A percentile compares a stretch with the other conserved stretches of the same genome.
Evolutionary conservation across 345 rosid genomes (phyloP).

Genomic region (Arabis hirsuta): DNA sequence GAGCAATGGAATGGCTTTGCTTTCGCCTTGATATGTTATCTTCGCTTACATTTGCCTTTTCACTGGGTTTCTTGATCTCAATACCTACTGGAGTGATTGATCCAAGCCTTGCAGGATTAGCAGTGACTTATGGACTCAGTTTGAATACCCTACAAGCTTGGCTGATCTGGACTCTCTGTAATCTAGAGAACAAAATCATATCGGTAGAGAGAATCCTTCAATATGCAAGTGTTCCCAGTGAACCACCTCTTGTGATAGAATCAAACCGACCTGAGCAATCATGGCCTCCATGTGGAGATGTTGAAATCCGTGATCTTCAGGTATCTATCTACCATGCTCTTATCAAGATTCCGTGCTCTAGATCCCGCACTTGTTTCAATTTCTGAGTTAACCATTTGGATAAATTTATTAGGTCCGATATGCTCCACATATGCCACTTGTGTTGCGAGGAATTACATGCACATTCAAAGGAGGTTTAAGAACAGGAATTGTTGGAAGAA

Average conservation of each 20-base stretch:
- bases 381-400: slow-evolving; percentile 1
- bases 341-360: slow-evolving; percentile 3
- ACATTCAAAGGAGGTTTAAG: slow-evolving; percentile 75
- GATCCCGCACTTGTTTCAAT: not conserved
- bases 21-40: slow-evolving; percentile 76
- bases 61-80: slow-evolving; percentile 65
- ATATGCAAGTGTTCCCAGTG: slow-evolving; percentile 67
- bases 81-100: slow-evolving; percentile 63
- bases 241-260: slow-evolving; percentile 76
- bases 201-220: slow-evolving; percentile 90
- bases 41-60: slow-evolving; percentile 70
- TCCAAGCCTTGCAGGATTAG: slow-evolving; percentile 90
- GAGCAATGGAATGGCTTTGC: slow-evolving; percentile 88
- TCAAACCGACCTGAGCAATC: slow-evolving; percentile 52
- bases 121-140: slow-evolving; percentile 83
- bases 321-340: slow-evolving; percentile 41
- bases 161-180: slow-evolving; percentile 74
- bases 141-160: slow-evolving; percentile 69
- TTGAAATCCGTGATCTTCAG: slow-evolving; percentile 64
- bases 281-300: slow-evolving; percentile 76
- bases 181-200: slow-evolving; percentile 77
- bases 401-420: slow-evolving; percentile 60
- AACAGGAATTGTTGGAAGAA: slow-evolving; percentile 91
- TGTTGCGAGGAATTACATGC: slow-evolving; percentile 76
- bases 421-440: slow-evolving; percentile 84